Percentiles rank a stretch among this genome's conserved stretches.
Conservation (phyloP, 441 rosid genomes). For the Adansonia rubrostipa region DNA sequence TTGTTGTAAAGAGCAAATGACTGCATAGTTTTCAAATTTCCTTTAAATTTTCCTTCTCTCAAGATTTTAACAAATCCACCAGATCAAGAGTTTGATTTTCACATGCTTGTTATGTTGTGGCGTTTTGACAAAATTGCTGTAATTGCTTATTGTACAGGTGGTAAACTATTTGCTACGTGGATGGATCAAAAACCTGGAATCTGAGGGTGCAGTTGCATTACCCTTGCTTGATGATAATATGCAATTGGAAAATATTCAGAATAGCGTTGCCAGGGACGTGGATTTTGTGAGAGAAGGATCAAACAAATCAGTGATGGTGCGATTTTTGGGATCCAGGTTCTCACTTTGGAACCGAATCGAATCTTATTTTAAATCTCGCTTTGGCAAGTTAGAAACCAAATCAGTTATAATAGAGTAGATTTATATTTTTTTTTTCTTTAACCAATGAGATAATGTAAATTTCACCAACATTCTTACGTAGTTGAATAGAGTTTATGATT, state of each 20-base stretch:
- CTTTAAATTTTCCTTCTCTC: neutral
- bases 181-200: constrained; percentile 78
- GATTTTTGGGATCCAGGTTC: constrained; percentile 50
- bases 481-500: neutral
- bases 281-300: constrained; percentile 72
- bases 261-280: constrained; percentile 44
- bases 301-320: constrained; percentile 55
- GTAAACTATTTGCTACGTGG: constrained; percentile 82
- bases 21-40: neutral
- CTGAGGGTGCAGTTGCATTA: constrained; percentile 54
- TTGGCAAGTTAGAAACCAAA: constrained; percentile 38
- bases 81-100: neutral
- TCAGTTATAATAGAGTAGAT: neutral
- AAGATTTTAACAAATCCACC: neutral
- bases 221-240: constrained; percentile 55
- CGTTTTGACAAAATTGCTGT: neutral
- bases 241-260: constrained; percentile 39
- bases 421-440: neutral
- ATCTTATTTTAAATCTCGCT: constrained; percentile 49
- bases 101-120: neutral
- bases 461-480: neutral
- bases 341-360: constrained; percentile 55
- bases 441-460: constrained; percentile 17
- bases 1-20: neutral
- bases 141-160: constrained; percentile 48